These are phyloP conservation scores for Haplosporangium gracile DNA, from an alignment of 192 early-diverging fungal species.

Conservation along the genomic window DNA sequence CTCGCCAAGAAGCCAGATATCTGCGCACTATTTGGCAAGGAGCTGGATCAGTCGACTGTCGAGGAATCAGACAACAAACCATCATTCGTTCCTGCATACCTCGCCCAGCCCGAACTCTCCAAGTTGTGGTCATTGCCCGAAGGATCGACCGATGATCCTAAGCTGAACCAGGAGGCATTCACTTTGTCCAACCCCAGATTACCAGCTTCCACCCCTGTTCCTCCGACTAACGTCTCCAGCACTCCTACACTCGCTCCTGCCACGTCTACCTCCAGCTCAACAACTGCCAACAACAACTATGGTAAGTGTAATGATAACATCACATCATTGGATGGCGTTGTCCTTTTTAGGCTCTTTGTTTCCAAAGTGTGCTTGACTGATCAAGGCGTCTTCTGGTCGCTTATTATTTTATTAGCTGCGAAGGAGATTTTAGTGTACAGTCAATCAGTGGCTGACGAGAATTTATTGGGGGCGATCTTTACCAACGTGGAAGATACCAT, in stretches of 20 bases:
- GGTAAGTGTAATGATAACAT: not conserved
- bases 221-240: conserved; percentile 5
- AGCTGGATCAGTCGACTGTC: not conserved
- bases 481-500: conserved; percentile 61
- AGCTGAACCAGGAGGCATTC: conserved; percentile 54
- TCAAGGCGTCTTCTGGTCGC: not conserved
- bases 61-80: conserved; percentile 14
- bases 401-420: conserved; percentile 25
- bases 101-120: conserved; percentile 74
- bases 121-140: conserved; percentile 78
- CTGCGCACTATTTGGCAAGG: conserved; percentile 59
- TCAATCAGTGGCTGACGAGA: conserved; percentile 57
- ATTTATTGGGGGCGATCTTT: conserved; percentile 73
- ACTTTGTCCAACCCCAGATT: conserved; percentile 34
- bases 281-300: not conserved
- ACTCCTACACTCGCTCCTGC: not conserved
- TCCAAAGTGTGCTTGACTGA: not conserved
- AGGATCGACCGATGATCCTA: conserved; percentile 60
- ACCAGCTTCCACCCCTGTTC: conserved; percentile 16
- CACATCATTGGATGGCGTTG: not conserved
- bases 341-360: conserved; percentile 12
- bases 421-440: conserved; percentile 72
- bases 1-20: conserved; percentile 67
- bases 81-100: conserved; percentile 72
- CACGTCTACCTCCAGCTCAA: not conserved